These are phyloP conservation scores for Gynostemma pentaphyllum DNA, from an alignment of 306 rosid genomes.

Conservation along the genomic window DNA sequence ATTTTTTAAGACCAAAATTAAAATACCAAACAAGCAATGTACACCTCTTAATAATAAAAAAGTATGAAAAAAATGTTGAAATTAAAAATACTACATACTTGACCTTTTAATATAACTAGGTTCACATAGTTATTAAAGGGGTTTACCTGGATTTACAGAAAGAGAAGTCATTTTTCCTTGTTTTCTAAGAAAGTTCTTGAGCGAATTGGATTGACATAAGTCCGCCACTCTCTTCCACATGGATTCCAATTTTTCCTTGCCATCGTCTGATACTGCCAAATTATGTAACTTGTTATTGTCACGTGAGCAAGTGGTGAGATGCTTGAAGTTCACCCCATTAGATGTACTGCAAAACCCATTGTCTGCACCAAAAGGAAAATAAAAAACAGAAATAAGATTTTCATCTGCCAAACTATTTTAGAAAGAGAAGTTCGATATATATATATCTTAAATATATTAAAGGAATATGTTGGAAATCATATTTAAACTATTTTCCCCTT, in stretches of 20 bases:
- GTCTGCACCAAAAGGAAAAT: conserved; percentile 10
- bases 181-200: conserved; percentile 58
- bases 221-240: conserved; percentile 65
- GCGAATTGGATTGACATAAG: conserved; percentile 45
- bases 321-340: conserved; percentile 29
- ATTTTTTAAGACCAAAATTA: too few species aligned
- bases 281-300: conserved; percentile 20
- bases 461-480: too few species aligned
- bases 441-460: too few species aligned
- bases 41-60: too few species aligned
- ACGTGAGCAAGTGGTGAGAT: conserved; percentile 21
- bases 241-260: conserved; percentile 46
- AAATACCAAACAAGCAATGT: too few species aligned
- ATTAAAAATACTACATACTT: too few species aligned
- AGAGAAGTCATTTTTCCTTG: conserved; percentile 65
- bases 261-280: conserved; percentile 36
- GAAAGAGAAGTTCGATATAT: neutral
- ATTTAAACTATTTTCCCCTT: too few species aligned
- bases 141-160: conserved; percentile 33
- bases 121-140: too few species aligned
- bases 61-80: too few species aligned
- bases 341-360: conserved; percentile 17
- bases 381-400: neutral
- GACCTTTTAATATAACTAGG: too few species aligned
- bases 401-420: neutral